A percentile compares a stretch with the other conserved stretches of the same genome.
Conservation (phyloP, 202 grass and related monocot species). For the Carex sylvatica region DNA sequence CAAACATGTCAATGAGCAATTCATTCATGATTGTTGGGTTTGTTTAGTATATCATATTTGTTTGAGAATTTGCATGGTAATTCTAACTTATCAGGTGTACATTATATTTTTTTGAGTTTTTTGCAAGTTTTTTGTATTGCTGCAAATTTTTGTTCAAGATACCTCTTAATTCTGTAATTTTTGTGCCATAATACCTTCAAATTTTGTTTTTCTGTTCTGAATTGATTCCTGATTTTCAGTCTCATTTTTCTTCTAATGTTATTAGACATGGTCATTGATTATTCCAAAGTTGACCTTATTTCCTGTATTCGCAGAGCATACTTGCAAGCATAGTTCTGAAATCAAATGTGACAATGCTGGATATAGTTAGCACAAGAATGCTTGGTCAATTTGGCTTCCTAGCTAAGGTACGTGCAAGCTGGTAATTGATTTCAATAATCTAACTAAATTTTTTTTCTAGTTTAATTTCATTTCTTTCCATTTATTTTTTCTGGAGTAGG, state of each 20-base stretch:
- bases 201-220: background rate
- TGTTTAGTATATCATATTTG: background rate
- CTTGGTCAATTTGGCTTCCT: slow-evolving; percentile 91
- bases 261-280: background rate
- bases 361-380: slow-evolving; percentile 95
- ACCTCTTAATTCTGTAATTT: background rate
- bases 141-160: background rate
- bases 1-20: slow-evolving; percentile 12
- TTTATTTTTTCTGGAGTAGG: slow-evolving; percentile 38
- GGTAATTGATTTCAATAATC: background rate
- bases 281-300: background rate
- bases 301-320: slow-evolving; percentile 47
- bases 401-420: slow-evolving; percentile 60
- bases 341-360: slow-evolving; percentile 94
- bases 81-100: background rate
- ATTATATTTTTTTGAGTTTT: background rate
- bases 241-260: background rate
- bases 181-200: background rate
- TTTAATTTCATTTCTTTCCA: slow-evolving; percentile 18
- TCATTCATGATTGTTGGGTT: slow-evolving; percentile 11
- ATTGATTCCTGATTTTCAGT: background rate
- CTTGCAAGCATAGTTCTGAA: slow-evolving; percentile 93
- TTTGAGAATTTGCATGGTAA: background rate
- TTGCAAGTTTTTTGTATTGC: background rate
- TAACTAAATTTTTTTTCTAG: background rate